Percentiles rank a stretch among this genome's conserved stretches.
Evolutionary conservation across 2,329 filamentous ascomycete species (phyloP).

Genomic region (Fusarium sp.): DNA sequence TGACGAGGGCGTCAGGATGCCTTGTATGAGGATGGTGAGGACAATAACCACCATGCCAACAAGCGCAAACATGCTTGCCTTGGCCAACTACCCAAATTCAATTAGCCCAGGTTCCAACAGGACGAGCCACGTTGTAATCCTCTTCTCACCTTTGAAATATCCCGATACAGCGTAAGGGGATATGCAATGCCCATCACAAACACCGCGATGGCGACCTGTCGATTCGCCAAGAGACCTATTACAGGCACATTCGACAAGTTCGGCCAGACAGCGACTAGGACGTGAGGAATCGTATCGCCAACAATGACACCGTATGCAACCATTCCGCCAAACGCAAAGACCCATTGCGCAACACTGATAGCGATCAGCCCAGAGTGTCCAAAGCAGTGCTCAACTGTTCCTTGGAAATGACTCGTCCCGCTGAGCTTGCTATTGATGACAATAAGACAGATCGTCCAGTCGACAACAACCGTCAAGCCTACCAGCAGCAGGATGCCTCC

Average conservation of each 20-base stretch:
- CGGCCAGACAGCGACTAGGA: slow-evolving; percentile 84
- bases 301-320: slow-evolving; percentile 98
- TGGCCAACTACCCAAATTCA: slow-evolving; percentile 75
- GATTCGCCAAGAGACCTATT: slow-evolving; percentile 82
- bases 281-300: slow-evolving; percentile 94
- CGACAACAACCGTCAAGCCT: slow-evolving; percentile 81
- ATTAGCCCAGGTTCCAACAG: slow-evolving; percentile 16
- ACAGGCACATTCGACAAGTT: slow-evolving; percentile 76
- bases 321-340: slow-evolving; percentile 99
- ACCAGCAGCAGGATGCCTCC: slow-evolving; percentile 83
- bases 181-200: slow-evolving; percentile 88
- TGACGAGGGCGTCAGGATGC: slow-evolving; percentile 76
- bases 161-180: slow-evolving; percentile 90
- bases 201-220: slow-evolving; percentile 85
- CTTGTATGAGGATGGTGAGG: slow-evolving; percentile 86
- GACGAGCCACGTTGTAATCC: slow-evolving; percentile 25
- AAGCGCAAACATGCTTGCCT: slow-evolving; percentile 92
- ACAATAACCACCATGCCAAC: slow-evolving; percentile 94
- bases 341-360: slow-evolving; percentile 92
- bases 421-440: slow-evolving; percentile 98
- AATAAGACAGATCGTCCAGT: slow-evolving; percentile 98
- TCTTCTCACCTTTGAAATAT: slow-evolving; percentile 87
- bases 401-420: slow-evolving; percentile 92
- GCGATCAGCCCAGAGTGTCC: slow-evolving; percentile 87
- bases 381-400: slow-evolving; percentile 95